A percentile compares a stretch with the other conserved stretches of the same genome.
phyloP scores from a whole-genome alignment of 2,329 filamentous ascomycete genomes.

The Alternaria consortialis region DNA sequence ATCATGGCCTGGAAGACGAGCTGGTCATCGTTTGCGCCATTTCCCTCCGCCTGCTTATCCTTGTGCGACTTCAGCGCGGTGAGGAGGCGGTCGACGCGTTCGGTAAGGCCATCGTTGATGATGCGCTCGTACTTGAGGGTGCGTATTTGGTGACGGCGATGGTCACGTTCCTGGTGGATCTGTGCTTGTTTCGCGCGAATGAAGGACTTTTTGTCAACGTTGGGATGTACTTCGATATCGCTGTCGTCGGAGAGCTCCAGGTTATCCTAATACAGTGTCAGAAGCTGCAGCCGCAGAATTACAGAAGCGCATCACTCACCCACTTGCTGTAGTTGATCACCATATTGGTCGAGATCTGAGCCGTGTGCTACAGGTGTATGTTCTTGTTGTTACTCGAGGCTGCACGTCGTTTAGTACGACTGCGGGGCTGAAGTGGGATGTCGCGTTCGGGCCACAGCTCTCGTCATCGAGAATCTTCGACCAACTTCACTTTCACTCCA shows the following conservation, averaged over 20 bases:
- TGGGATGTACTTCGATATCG: conserved; percentile 97
- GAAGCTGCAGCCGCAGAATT: neutral
- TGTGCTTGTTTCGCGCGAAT: conserved; percentile 98
- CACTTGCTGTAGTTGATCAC: conserved; percentile 78
- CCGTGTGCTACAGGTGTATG: conserved; percentile 14
- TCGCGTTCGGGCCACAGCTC: conserved; percentile 19
- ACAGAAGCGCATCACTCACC: conserved; percentile 55
- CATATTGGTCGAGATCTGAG: conserved; percentile 49
- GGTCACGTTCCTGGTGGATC: conserved; percentile 89
- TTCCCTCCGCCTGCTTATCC: conserved; percentile 50
- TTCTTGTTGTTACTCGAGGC: conserved; percentile 24
- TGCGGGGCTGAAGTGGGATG: conserved; percentile 31
- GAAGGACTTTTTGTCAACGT: conserved; percentile 98
- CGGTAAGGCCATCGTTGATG: conserved; percentile 89
- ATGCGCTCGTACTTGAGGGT: conserved; percentile 91
- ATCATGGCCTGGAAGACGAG: conserved; percentile 90
- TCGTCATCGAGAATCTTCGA: conserved; percentile 37
- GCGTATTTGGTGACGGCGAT: conserved; percentile 87
- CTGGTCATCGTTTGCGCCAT: conserved; percentile 67
- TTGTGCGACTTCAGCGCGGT: conserved; percentile 77
- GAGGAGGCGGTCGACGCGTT: conserved; percentile 82
- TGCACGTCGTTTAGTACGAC: conserved; percentile 17
- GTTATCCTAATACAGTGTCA: conserved; percentile 67
- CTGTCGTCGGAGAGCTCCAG: conserved; percentile 98
- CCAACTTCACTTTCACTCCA: conserved; percentile 23